Evolutionary conservation across 208 protist species (phyloP), one percentile per base, ranked within the genome.

Genomic region (Polymyxa betae): DNA sequence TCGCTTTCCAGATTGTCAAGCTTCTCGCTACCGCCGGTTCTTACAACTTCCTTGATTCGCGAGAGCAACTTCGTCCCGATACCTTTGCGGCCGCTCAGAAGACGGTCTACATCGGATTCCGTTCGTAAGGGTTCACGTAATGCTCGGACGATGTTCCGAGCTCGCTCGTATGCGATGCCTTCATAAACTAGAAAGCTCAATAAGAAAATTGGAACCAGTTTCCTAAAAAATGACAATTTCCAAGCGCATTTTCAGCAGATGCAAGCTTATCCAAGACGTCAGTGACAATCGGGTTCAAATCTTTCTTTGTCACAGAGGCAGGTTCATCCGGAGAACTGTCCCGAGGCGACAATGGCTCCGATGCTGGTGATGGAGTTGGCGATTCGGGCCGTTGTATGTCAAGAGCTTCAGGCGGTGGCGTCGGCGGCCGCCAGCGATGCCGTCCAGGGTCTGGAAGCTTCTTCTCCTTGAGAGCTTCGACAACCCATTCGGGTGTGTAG

Each of bases 21-120:
- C n/a, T 82, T 82, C 12, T 12, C 72, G n/a, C 72, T 38, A 20
- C 12, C 40, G 16, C 72, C 72, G 35, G 72, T 82, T 43, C 16
- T 43, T 16, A 82, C 40, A 82, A 82, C 35, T n/a, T 82, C 72
- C n/a, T 82, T 82, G 72, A 82, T 82, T n/a, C 40, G 5, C 16
- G 72, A 5, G 35, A 82, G 5, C 12, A 82, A 16, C n/a, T 43
- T 82, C 12, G 10, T n/a, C 12, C 72, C 72, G n/a, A 82, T 43
- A 82, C 40, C 40, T 43, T 82, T 82, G 12, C 49, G 5, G 24
- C 12, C 24, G 24, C 24, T 5, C 10, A 82, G 35, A 43, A 45
- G n/a, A 5, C 35, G 5, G 40, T 82, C 72, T n/a, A 82, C 72
- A 43, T 82, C 72, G 10, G n/a, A 5, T 35, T 45, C 72, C 12